phyloP scores from a whole-genome alignment of 2,329 filamentous ascomycete genomes.

The Fusarium concolor region DNA sequence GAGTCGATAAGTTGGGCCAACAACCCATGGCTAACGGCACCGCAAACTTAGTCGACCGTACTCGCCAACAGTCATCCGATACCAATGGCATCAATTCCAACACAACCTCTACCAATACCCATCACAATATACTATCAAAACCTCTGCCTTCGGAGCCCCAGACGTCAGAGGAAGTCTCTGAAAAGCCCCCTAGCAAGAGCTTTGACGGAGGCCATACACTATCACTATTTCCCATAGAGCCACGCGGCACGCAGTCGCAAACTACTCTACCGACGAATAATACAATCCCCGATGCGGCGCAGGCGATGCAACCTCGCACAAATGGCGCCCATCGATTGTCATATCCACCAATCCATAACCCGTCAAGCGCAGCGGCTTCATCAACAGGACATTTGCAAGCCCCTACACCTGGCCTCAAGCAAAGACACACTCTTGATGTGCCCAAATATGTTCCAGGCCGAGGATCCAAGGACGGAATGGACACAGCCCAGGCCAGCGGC shows the following conservation, averaged over 20 bases:
- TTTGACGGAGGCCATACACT: slow-evolving; percentile 25
- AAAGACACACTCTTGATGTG: slow-evolving; percentile 90
- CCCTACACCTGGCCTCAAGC: slow-evolving; percentile 68
- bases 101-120: slow-evolving; percentile 21
- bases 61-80: slow-evolving; percentile 35
- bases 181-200: slow-evolving; percentile 32
- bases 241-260: slow-evolving; percentile 33
- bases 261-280: slow-evolving; percentile 32
- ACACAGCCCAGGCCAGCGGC: slow-evolving; percentile 76
- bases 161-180: slow-evolving; percentile 21
- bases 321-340: slow-evolving; percentile 69
- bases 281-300: slow-evolving; percentile 46
- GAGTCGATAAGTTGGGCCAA: slow-evolving; percentile 36
- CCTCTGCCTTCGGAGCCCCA: slow-evolving; percentile 40
- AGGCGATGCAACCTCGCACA: slow-evolving; percentile 38
- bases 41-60: slow-evolving; percentile 47
- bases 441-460: slow-evolving; percentile 75
- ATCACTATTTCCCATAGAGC: slow-evolving; percentile 27
- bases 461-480: slow-evolving; percentile 77
- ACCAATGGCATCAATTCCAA: slow-evolving; percentile 36
- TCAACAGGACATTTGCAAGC: slow-evolving; percentile 66
- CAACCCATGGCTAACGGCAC: slow-evolving; percentile 46
- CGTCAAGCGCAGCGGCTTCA: slow-evolving; percentile 55
- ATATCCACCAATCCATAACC: slow-evolving; percentile 69
- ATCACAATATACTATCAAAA: slow-evolving; percentile 36